Conservation (phyloP, 352 stramenopile genomes). For the Saprolegnia diclina region DNA sequence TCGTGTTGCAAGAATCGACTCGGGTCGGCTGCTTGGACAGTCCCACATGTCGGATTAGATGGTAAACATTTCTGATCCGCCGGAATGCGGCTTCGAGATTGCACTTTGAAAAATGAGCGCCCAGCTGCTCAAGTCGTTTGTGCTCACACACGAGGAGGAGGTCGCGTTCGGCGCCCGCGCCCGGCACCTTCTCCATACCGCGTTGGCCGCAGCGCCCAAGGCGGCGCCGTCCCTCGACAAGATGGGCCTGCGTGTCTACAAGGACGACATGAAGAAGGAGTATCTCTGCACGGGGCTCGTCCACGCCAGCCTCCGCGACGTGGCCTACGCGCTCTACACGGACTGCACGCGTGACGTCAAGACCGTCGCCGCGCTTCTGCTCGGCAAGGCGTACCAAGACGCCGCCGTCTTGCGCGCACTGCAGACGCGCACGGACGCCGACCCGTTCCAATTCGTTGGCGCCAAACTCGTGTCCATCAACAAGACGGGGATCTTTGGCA, state of each 20-base stretch:
- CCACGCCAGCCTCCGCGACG: neutral
- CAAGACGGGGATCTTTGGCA: slow-evolving; percentile 6
- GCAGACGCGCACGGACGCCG: neutral
- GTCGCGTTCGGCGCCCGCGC: slow-evolving; percentile 15
- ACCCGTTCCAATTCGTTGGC: slow-evolving; percentile 13
- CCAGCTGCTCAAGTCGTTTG: slow-evolving; percentile 56
- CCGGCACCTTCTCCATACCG: neutral
- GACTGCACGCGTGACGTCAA: neutral
- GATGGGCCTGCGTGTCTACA: slow-evolving; percentile 14
- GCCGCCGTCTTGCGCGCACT: slow-evolving; percentile 1
- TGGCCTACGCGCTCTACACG: slow-evolving; percentile 16
- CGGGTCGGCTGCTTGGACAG: neutral
- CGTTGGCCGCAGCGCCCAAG: neutral
- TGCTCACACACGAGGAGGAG: slow-evolving; percentile 5
- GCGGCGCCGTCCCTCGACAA: neutral
- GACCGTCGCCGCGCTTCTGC: slow-evolving; percentile 14
- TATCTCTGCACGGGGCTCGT: neutral
- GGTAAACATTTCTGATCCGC: slow-evolving; percentile 10
- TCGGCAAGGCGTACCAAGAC: slow-evolving; percentile 19
- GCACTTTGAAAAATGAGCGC: slow-evolving; percentile 63
- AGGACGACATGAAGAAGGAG: slow-evolving; percentile 1
- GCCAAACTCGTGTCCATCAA: slow-evolving; percentile 9
- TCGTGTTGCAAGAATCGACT: neutral
- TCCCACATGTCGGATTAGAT: slow-evolving; percentile 5
- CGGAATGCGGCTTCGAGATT: slow-evolving; percentile 45